These are phyloP conservation scores for Aspergillus pseudotamarii DNA, from an alignment of 2,329 filamentous ascomycete genomes.

Conservation along the genomic window DNA sequence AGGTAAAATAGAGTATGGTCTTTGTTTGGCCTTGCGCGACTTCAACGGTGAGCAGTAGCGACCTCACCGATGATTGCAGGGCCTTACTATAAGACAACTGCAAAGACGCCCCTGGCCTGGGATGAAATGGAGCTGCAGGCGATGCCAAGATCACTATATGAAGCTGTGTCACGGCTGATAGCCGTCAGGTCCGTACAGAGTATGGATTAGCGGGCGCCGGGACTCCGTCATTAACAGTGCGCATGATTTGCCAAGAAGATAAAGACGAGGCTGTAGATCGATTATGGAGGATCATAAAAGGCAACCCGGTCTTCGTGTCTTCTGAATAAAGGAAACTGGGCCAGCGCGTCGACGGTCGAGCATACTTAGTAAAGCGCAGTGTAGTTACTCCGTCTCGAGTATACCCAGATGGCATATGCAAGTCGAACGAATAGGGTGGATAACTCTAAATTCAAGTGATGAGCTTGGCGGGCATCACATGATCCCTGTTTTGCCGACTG, in stretches of 20 bases:
- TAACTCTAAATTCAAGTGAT: not conserved
- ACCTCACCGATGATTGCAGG: not conserved
- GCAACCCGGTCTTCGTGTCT: too few relatives aligned
- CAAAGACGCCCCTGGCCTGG: not conserved
- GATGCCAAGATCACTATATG: not conserved
- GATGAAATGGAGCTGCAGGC: not conserved
- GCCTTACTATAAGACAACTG: not conserved
- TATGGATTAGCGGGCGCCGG: not conserved
- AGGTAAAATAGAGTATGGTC: not conserved
- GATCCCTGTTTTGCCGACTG: not conserved
- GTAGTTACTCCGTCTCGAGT: not conserved
- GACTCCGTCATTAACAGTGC: too few relatives aligned
- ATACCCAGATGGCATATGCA: not conserved
- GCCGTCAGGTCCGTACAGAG: not conserved
- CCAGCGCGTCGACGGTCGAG: too few relatives aligned
- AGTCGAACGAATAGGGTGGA: not conserved
- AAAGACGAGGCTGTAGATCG: too few relatives aligned
- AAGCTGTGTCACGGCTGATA: not conserved
- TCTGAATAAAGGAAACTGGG: too few relatives aligned
- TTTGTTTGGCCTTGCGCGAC: not conserved
- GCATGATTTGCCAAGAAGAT: too few relatives aligned
- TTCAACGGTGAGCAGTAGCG: not conserved
- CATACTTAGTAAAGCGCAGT: too few relatives aligned
- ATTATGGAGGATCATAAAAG: not conserved
- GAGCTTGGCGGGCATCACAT: slow-evolving; percentile 6